Base-by-base conservation (phyloP, 139 green algal genomes). In the Penium margaritaceum region DNA sequence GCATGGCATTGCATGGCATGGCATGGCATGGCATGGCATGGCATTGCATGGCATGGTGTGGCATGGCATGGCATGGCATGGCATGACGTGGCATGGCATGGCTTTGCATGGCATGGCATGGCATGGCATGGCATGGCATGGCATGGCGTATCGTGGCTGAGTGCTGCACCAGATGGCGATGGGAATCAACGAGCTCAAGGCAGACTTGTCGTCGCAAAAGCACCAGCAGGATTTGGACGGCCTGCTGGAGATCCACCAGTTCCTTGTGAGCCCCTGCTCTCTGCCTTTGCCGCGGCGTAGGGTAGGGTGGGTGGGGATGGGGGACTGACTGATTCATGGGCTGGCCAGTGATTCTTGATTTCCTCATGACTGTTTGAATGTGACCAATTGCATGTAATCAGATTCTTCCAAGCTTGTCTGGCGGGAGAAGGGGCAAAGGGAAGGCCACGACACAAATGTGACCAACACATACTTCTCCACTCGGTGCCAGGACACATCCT, bases 211-310 rank as follows among this genome's bases (percentile, higher is more conserved):
- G n/a, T n/a, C n/a, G n/a, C n/a, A n/a, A n/a, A 39, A 33, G 43
- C 29, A 33, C 33, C 55, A 39, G n/a, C 44, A 24, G 39, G 32
- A 58, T 12, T 24, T 96, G 53, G 79, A 85, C 36, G 88, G 96
- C 73, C 84, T 97, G 27, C 91, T 92, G 0, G 94, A 99, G 70
- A 95, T 99, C 63, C 94, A 99, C 79, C 88, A 95, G 70, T 98
- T 99, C 77, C 72, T 99, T 37, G 65, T 63, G 33, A 4, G 38
- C 17, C n/a, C n/a, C n/a, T n/a, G n/a, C n/a, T n/a, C n/a, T n/a
- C n/a, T n/a, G n/a, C n/a, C n/a, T n/a, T n/a, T 14, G 43, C 12
- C 43, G 12, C 43, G 12, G 14, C 43, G 43, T 51, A 12, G 41
- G 41, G 9, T 21, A 51, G 41, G 41, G 41, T 12, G 41, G 7